These are phyloP conservation scores for Didymella pinodella DNA, from an alignment of 2,329 filamentous ascomycete genomes.

Conservation along the genomic window DNA sequence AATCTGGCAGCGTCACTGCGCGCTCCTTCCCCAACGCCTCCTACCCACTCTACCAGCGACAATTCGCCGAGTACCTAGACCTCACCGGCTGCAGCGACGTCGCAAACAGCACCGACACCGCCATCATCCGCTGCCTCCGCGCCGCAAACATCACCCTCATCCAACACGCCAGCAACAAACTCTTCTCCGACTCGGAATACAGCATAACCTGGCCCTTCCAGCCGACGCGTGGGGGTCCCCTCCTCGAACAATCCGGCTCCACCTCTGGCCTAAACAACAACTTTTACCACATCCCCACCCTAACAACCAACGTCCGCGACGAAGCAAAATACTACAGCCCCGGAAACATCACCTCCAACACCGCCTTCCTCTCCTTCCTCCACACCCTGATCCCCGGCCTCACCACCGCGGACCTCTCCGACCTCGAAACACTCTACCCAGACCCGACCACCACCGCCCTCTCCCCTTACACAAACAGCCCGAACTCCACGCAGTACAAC, in stretches of 20 bases:
- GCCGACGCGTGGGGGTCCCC: constrained; percentile 52
- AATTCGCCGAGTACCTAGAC: constrained; percentile 32
- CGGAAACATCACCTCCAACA: constrained; percentile 41
- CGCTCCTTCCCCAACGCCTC: constrained; percentile 39
- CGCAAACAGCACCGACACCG: constrained; percentile 39
- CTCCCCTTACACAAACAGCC: constrained; percentile 51
- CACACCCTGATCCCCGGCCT: constrained; percentile 35
- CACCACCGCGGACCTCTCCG: constrained; percentile 24
- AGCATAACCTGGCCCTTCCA: constrained; percentile 58
- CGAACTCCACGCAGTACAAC: constrained; percentile 56
- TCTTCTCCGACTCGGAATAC: constrained; percentile 48
- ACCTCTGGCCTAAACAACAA: constrained; percentile 26
- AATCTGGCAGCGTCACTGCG: constrained; percentile 40
- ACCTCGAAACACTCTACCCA: constrained; percentile 37
- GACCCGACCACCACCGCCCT: constrained; percentile 27
- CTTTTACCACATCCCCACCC: constrained; percentile 38
- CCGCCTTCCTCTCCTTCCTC: constrained; percentile 44
- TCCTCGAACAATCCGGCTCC: constrained; percentile 57
- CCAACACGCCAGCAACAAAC: constrained; percentile 43
- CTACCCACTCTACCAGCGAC: constrained; percentile 40
- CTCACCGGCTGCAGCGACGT: constrained; percentile 29
- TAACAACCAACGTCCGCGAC: constrained; percentile 47
- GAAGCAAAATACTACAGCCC: constrained; percentile 37
- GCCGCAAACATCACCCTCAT: constrained; percentile 49
- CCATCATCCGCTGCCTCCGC: constrained; percentile 51